These are phyloP conservation scores for Talaromyces albobiverticillius DNA, from an alignment of 2,329 filamentous ascomycete genomes.

Conservation along the genomic window DNA sequence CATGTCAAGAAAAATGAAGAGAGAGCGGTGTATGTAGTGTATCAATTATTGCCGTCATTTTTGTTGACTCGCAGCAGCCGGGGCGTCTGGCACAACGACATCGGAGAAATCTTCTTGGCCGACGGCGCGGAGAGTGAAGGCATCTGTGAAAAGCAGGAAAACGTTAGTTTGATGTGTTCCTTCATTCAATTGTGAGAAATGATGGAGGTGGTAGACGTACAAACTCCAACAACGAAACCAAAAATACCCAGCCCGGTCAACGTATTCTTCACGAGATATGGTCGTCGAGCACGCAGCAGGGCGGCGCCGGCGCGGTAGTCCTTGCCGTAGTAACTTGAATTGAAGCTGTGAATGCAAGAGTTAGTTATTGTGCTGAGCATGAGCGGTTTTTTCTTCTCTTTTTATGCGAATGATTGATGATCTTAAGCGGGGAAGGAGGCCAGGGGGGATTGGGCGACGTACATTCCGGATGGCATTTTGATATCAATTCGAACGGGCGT, in stretches of 20 bases:
- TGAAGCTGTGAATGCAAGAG: slow-evolving; percentile 46
- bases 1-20: no score
- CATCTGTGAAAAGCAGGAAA: slow-evolving; percentile 46
- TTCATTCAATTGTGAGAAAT: background rate
- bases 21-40: background rate
- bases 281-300: slow-evolving; percentile 84
- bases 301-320: slow-evolving; percentile 81
- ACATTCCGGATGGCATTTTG: slow-evolving; percentile 25
- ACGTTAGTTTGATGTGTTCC: background rate
- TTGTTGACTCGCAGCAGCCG: background rate
- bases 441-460: slow-evolving; percentile 6
- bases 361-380: background rate
- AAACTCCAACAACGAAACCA: slow-evolving; percentile 76
- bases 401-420: no score
- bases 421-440: no score
- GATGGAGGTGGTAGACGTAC: slow-evolving; percentile 57
- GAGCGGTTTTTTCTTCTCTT: background rate
- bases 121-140: slow-evolving; percentile 75
- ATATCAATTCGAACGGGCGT: background rate
- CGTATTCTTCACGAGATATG: slow-evolving; percentile 87
- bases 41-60: background rate
- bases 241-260: slow-evolving; percentile 74
- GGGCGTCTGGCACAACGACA: slow-evolving; percentile 79
- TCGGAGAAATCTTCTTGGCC: slow-evolving; percentile 97
- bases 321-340: slow-evolving; percentile 88